A percentile compares a stretch with the other conserved stretches of the same genome.
phyloP scores from a whole-genome alignment of 352 stramenopile genomes.

The Pythium grandisporangium region DNA sequence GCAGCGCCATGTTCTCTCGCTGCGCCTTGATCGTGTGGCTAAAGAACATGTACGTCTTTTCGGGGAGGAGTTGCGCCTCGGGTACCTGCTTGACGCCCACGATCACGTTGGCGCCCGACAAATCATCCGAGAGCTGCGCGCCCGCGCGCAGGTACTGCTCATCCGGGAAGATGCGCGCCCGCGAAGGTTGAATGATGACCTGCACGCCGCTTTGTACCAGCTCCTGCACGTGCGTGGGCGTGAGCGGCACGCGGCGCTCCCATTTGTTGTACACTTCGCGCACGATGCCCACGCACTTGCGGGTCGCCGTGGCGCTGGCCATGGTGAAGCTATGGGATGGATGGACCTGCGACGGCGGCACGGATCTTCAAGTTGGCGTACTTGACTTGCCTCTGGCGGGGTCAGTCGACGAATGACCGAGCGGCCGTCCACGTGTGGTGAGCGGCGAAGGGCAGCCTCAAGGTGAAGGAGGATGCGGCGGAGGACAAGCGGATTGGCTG shows the following conservation, averaged over 20 bases:
- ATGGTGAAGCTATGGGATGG: neutral
- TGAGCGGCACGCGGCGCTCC: constrained; percentile 91
- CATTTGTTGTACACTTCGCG: constrained; percentile 94
- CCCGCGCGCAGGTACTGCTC: constrained; percentile 87
- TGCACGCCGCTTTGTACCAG: constrained; percentile 74
- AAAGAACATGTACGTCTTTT: constrained; percentile 97
- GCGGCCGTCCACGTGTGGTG: too few species aligned
- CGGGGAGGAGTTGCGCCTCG: constrained; percentile 62
- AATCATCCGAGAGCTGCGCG: constrained; percentile 85
- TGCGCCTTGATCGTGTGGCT: constrained; percentile 97
- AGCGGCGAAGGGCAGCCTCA: too few species aligned
- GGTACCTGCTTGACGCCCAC: constrained; percentile 94
- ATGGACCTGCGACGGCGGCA: too few species aligned
- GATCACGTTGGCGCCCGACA: constrained; percentile 86
- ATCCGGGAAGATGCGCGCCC: constrained; percentile 90
- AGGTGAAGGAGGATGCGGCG: too few species aligned
- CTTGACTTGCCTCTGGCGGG: neutral
- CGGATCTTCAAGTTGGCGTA: too few species aligned
- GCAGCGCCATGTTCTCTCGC: constrained; percentile 92
- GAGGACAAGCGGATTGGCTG: too few species aligned
- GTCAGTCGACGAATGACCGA: constrained; percentile 10
- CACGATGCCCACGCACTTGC: constrained; percentile 84
- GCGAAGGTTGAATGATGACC: constrained; percentile 92
- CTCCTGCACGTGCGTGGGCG: constrained; percentile 82
- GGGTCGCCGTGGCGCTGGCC: neutral